Percentiles rank a stretch among this genome's conserved stretches.
phyloP scores from a whole-genome alignment of 2,329 filamentous ascomycete genomes.

The Cryphonectria radicalis region DNA sequence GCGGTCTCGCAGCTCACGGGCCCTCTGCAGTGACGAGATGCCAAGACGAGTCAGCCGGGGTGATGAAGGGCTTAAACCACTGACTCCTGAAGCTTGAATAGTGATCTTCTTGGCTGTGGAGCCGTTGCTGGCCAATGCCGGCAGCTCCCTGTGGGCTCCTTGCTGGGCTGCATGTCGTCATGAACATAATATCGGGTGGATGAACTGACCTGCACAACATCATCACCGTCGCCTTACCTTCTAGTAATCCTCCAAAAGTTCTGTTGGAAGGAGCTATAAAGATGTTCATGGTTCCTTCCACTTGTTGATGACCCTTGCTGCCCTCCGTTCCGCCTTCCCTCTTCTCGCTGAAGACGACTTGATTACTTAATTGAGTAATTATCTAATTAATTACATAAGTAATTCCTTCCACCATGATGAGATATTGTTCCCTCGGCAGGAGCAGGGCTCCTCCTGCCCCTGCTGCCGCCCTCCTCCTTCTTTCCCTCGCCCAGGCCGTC shows the following conservation, averaged over 20 bases:
- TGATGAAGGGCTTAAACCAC: not conserved
- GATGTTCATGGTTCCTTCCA: not conserved
- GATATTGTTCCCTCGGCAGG: not conserved
- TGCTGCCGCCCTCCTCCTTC: not conserved
- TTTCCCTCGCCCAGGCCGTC: conserved; percentile 3
- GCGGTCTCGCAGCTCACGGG: not conserved
- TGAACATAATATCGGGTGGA: not conserved
- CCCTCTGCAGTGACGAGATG: conserved; percentile 11
- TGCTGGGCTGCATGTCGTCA: conserved; percentile 9
- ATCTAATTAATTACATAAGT: too few relatives aligned
- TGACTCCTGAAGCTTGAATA: not conserved
- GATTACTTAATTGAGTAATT: not conserved
- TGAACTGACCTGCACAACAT: not conserved
- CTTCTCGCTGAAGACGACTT: not conserved
- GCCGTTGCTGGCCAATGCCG: not conserved
- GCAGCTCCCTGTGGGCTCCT: not conserved
- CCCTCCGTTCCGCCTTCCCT: not conserved
- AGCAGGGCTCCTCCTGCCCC: not conserved
- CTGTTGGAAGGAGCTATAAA: not conserved
- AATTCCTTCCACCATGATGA: not conserved
- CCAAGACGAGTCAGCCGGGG: conserved; percentile 7
- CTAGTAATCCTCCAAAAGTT: not conserved
- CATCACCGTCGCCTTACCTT: not conserved
- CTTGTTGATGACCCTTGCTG: not conserved
- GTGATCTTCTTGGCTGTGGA: conserved; percentile 9